phyloP scores from a whole-genome alignment of 108 stramenopile species.

The Stephanodiscus minutulus region DNA sequence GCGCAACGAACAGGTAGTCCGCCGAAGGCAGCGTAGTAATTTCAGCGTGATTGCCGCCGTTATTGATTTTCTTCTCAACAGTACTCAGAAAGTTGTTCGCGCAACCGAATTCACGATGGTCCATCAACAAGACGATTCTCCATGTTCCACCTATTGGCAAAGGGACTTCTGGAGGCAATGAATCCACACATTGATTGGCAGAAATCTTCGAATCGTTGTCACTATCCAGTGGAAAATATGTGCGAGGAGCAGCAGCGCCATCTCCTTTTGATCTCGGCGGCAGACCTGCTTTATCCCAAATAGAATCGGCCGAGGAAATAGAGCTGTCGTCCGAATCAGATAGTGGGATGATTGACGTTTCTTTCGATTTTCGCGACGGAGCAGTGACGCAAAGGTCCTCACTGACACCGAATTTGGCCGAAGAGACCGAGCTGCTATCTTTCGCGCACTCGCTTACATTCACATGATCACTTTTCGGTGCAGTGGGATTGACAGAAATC shows the following conservation, averaged over 20 bases:
- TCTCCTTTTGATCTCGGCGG: not conserved
- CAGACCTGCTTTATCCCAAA: constrained; percentile 21
- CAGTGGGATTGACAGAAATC: not conserved
- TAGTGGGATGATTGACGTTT: constrained; percentile 3
- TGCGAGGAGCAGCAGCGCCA: not conserved
- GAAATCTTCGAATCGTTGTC: constrained; percentile 6
- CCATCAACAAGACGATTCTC: constrained; percentile 26
- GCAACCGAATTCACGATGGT: constrained; percentile 31
- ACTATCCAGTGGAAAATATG: not conserved
- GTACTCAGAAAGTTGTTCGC: constrained; percentile 31
- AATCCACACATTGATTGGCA: not conserved
- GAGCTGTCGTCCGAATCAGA: constrained; percentile 11
- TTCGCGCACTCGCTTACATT: not conserved
- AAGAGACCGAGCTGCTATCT: not conserved
- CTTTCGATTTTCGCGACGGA: not conserved
- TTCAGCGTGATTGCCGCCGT: constrained; percentile 15
- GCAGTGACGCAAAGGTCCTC: not conserved
- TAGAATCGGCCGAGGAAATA: constrained; percentile 24
- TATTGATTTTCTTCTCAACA: constrained; percentile 18
- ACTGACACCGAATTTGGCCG: not conserved
- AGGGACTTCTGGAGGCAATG: constrained; percentile 11
- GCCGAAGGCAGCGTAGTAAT: constrained; percentile 29
- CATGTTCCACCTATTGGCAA: constrained; percentile 8
- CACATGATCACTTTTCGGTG: no score
- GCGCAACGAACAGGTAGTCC: constrained; percentile 47